Conservation (phyloP, 208 protist species). For the Phytomonas sp. region DNA sequence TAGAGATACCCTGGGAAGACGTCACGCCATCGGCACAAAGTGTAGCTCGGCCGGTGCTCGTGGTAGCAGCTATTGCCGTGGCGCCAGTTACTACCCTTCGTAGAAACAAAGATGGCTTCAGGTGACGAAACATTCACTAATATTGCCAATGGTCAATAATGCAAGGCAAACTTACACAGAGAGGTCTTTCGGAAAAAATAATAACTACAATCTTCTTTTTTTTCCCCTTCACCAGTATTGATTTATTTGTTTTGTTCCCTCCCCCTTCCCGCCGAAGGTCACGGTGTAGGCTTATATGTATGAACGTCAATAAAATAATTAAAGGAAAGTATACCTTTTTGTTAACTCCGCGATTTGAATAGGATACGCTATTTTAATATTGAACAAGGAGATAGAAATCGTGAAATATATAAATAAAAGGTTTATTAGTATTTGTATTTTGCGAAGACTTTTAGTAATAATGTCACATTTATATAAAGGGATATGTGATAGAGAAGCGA, state of each 20-base stretch:
- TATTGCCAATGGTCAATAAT: not conserved
- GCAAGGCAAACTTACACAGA: not conserved
- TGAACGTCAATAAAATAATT: not conserved
- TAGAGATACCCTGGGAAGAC: not conserved
- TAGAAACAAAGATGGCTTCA: slow-evolving; percentile 1
- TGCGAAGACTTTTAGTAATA: not conserved
- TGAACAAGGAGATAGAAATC: not conserved
- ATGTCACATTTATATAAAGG: not conserved
- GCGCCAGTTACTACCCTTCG: not conserved
- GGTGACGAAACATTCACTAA: not conserved
- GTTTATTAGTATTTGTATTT: not conserved
- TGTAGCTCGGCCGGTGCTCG: not conserved
- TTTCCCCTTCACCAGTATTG: not conserved
- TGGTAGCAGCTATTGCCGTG: not conserved
- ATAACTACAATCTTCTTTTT: not conserved
- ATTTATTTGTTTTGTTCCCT: not conserved
- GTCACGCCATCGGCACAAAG: not conserved
- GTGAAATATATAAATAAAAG: not conserved
- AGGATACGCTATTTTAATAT: not conserved
- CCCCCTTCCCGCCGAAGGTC: not conserved
- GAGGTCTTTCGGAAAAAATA: not conserved
- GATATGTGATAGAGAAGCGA: not conserved
- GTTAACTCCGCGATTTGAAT: not conserved
- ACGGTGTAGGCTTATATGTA: not conserved
- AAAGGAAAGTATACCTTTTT: not conserved